Evolutionary conservation across 805 yeast species (phyloP), one percentile per base, ranked within the genome.

Genomic region (Blastobotrys chiropterorum): DNA sequence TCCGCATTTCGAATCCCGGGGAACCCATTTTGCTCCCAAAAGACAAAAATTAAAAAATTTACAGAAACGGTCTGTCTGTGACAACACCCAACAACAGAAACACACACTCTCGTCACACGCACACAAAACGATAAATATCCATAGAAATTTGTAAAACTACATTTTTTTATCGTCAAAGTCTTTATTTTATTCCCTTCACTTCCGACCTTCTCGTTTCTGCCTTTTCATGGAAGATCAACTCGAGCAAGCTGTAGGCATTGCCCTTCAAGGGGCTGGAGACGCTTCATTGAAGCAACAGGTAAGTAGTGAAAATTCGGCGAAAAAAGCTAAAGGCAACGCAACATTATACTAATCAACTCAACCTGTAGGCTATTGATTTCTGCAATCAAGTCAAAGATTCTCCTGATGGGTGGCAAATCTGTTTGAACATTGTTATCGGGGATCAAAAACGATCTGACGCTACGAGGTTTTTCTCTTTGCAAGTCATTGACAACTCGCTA

Each of bases 211-310:
- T 26, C 34, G 34, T 6, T 26, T 26, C 11, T 26, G 34, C 34
- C 11, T 26, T 26, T 26, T 26, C 43, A 67, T 67, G 72, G 72
- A 68, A 51, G 72, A 70, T 49, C 95, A 90, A 73, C 84, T 90
- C 62, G 88, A 80, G 67, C 94, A 88, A 70, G 97, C 96, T 42
- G 94, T 90, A 46, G 83, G 80, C 56, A 81, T 89, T 56, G 96
- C 96, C 5, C 78, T 86, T 50, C 81, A 82, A 66, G 84, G 86
- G 30, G 73, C 82, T 21, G 78, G 83, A 7, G 88, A 85, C 65
- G 70, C 75, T 14, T 72, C 64, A 41, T 71, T 88, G 47, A 83
- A 82, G 62, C 80, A 77, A 56, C 84, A 82, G 67, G 85, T 66
- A 51, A 39, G 65, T n/a, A 15, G 17, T 44, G 11, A 2, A 21